phyloP scores from a whole-genome alignment of 2,329 filamentous ascomycete species.

The Pezicula carpinea region DNA sequence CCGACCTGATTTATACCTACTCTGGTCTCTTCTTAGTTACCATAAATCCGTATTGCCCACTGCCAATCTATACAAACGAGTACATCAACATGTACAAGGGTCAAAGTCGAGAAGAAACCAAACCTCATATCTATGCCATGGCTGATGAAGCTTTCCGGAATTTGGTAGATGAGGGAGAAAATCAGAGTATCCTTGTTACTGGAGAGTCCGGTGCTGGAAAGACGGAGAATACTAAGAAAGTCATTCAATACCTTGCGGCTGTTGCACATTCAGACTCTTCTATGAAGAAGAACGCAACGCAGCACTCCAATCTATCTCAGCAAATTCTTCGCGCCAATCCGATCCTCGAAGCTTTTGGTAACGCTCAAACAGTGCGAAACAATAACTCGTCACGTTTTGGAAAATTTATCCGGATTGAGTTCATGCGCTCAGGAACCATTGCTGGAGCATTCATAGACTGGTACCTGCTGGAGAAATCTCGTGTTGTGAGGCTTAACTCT shows the following conservation, averaged over 20 bases:
- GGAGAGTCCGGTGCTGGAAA: constrained; percentile 98
- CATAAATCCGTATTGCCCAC: constrained; percentile 90
- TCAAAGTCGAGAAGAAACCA: constrained; percentile 84
- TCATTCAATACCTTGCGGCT: constrained; percentile 95
- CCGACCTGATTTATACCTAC: constrained; percentile 97
- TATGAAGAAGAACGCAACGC: constrained; percentile 52
- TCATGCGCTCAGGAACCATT: constrained; percentile 82
- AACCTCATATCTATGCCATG: constrained; percentile 96
- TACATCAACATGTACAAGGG: constrained; percentile 99
- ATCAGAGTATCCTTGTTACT: constrained; percentile 96
- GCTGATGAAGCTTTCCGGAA: constrained; percentile 96
- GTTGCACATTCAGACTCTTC: constrained; percentile 82
- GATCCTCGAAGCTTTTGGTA: constrained; percentile 96
- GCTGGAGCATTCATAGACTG: constrained; percentile 96
- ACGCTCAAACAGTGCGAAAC: constrained; percentile 95
- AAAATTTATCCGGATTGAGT: constrained; percentile 98
- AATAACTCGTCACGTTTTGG: constrained; percentile 98
- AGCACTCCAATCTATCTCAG: constrained; percentile 84
- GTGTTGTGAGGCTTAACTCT: constrained; percentile 81
- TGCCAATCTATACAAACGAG: constrained; percentile 94
- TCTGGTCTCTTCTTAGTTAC: constrained; percentile 95
- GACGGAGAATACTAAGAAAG: constrained; percentile 98
- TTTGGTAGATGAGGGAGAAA: constrained; percentile 87
- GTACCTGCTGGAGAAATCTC: constrained; percentile 97
- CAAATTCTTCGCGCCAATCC: constrained; percentile 96